A percentile compares a stretch with the other conserved stretches of the same genome.
Conservation (phyloP, 2,329 filamentous ascomycete genomes). For the Lecanicillium sp. region DNA sequence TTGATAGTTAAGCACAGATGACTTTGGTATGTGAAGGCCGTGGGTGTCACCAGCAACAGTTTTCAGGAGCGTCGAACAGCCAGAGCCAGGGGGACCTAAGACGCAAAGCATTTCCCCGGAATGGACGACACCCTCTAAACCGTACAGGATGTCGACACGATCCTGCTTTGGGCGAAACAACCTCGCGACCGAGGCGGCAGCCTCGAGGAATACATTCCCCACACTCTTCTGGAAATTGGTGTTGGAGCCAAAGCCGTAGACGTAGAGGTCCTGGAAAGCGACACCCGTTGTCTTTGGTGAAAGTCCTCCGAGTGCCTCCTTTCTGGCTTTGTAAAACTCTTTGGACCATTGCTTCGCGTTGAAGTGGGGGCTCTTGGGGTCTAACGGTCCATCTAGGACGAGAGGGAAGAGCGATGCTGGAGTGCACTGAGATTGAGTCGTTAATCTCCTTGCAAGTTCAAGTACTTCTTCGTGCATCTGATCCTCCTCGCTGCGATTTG, state of each 20-base stretch:
- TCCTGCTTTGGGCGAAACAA: neutral
- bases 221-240: slow-evolving; percentile 38
- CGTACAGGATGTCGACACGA: slow-evolving; percentile 30
- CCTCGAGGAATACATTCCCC: slow-evolving; percentile 26
- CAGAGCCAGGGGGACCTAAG: slow-evolving; percentile 41
- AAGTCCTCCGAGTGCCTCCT: neutral
- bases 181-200: neutral
- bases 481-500: too few species aligned
- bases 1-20: slow-evolving; percentile 56
- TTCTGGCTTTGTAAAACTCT: slow-evolving; percentile 29
- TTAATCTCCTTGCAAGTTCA: too few species aligned
- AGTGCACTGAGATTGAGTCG: too few species aligned
- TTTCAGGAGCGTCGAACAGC: slow-evolving; percentile 59
- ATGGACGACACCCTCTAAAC: slow-evolving; percentile 42
- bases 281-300: slow-evolving; percentile 18
- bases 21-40: slow-evolving; percentile 50
- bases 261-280: slow-evolving; percentile 34
- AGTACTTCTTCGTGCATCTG: too few species aligned
- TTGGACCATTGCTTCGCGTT: too few species aligned
- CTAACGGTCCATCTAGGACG: too few species aligned
- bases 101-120: slow-evolving; percentile 49
- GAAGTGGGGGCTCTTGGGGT: too few species aligned
- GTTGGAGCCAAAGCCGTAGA: slow-evolving; percentile 36
- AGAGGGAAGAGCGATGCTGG: too few species aligned
- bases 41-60: slow-evolving; percentile 46